phyloP scores from a whole-genome alignment of 208 protist species.

The Angomonas ambiguus region DNA sequence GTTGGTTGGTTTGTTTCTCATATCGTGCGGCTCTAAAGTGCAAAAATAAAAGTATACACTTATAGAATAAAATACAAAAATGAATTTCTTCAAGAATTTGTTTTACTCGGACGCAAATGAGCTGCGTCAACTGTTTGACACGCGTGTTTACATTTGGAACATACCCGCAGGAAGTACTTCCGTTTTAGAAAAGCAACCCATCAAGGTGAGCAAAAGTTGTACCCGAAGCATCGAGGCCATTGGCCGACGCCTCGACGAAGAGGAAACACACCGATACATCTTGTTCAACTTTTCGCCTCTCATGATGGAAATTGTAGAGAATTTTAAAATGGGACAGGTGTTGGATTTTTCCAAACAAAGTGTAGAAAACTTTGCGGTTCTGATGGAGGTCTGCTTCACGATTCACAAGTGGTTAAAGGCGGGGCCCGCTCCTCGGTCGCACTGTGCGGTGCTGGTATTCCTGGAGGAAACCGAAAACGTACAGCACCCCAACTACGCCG shows the following conservation, averaged over 20 bases:
- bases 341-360: constrained; percentile 74
- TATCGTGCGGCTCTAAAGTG: too few species aligned
- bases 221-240: constrained; percentile 44
- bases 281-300: constrained; percentile 83
- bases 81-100: constrained; percentile 8
- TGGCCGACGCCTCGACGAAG: constrained; percentile 40
- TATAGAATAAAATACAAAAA: constrained; percentile 4
- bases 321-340: constrained; percentile 49
- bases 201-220: constrained; percentile 36
- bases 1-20: too few species aligned
- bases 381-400: constrained; percentile 75
- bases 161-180: constrained; percentile 51
- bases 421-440: constrained; percentile 10
- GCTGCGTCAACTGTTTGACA: constrained; percentile 50
- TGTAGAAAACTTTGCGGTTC: constrained; percentile 55
- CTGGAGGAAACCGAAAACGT: constrained; percentile 54
- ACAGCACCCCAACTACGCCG: constrained; percentile 59
- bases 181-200: constrained; percentile 25
- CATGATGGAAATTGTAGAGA: constrained; percentile 62
- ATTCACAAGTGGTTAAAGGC: constrained; percentile 61
- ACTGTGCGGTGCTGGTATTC: constrained; percentile 66
- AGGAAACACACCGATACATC: constrained; percentile 53
- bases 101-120: constrained; percentile 24
- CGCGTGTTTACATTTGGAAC: constrained; percentile 77
- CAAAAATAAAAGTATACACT: constrained; percentile 6